Base-by-base conservation (phyloP, 768 basidiomycete species). In the Plicaturopsis crispa region DNA sequence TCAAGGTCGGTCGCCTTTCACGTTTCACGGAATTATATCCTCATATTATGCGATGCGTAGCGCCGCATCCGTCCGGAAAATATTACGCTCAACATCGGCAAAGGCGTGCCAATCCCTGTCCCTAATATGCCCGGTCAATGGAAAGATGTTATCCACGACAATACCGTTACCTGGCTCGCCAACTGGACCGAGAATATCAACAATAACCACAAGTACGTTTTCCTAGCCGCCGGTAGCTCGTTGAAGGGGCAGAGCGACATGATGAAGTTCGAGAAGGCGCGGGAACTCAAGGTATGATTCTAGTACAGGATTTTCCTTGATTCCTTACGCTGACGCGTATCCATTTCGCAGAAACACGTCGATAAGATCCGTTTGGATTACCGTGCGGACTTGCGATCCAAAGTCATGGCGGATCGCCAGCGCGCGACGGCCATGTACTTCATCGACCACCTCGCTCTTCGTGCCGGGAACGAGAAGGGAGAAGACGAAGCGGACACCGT, bases 141-240 rank as follows among this genome's bases (percentile, higher is more conserved):
- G 96, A 91, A 87, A 57, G 69, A 71, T 3, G 68, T 96, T 16
- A 72, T 78, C 8, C 89, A 98, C 54, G 93, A 98, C 55, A 83
- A 93, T 48, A 97, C 91, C 3, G 96, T 98, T 19, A 98, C 96
- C 10, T 99, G 96, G 96, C 72, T 99, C 34, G 96, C 96, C 4
- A 93, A 86, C 40, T 99, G 96, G 96, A 92, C 91, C 33, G 96
- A 98, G 61, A 99, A 99, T 54, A 80, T 98, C 62, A 98, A 98
- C 53, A 78, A 80, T 43, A 88, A 84, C 54, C 80, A 87, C 60
- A 97, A 98, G 65, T 99, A 99, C 54, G 96, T 99, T 39, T 98
- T 98, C 72, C 63, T 98, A 46, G 90, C 96, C 5, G 88, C 96
- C n/a, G 91, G 90, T 30, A 94, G 90, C 51, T 93, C 92, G 6